phyloP scores from a whole-genome alignment of 768 basidiomycete genomes.

The Boletus reticuloceps region DNA sequence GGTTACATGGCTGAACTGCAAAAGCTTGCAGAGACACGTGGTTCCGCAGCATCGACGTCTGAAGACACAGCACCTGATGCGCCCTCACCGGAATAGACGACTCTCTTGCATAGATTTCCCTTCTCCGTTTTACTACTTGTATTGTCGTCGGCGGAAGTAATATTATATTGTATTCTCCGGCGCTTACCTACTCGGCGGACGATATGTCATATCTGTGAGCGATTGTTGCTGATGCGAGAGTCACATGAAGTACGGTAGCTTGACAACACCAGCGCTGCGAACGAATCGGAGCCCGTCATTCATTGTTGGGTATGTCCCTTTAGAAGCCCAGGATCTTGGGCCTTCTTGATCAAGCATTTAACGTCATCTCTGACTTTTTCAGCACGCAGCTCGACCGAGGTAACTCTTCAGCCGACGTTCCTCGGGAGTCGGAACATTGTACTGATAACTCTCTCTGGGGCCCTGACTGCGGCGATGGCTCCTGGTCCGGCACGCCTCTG shows the following conservation, averaged over 20 bases:
- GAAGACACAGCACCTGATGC: background rate
- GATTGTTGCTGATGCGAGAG: background rate
- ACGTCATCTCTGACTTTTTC: background rate
- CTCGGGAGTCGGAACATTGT: background rate
- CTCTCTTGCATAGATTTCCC: background rate
- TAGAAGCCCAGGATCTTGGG: too few relatives aligned
- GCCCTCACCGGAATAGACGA: constrained; percentile 12
- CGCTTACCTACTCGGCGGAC: background rate
- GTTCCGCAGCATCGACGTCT: background rate
- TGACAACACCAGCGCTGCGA: background rate
- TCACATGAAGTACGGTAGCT: background rate
- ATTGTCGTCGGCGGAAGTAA: constrained; percentile 2
- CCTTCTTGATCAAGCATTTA: too few relatives aligned
- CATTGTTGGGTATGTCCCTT: too few relatives aligned
- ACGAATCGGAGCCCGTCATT: too few relatives aligned
- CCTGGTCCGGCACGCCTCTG: background rate
- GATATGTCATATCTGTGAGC: background rate
- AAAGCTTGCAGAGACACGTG: constrained; percentile 20
- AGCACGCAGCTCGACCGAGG: background rate
- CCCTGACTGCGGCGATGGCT: too few relatives aligned
- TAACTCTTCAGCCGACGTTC: background rate
- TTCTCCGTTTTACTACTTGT: constrained; percentile 4
- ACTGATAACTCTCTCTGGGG: background rate
- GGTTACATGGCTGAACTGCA: constrained; percentile 31
- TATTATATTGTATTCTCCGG: background rate